Base-by-base conservation (phyloP, 345 rosid species). In the Gossypium australe region DNA sequence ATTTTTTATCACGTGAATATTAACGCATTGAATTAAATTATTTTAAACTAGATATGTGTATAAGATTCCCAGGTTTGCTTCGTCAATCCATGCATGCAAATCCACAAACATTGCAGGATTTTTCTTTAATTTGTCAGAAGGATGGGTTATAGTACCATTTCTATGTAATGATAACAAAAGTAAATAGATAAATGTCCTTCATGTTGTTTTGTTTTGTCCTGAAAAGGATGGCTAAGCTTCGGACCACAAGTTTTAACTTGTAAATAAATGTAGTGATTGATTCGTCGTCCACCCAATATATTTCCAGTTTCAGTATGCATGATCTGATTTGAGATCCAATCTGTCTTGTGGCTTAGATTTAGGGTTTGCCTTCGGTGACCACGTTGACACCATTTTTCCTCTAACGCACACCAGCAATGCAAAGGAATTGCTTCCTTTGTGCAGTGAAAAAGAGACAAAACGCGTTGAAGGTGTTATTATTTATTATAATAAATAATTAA, bases 51-150 rank as follows among this genome's bases (percentile, higher is more conserved):
- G 57, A 17, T 18, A 17, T 52, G 20, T 18, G 49, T 57, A 79
- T 77, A 77, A 34, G 79, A 79, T 77, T 77, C 79, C 11, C 16
- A 41, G 9, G 34, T 18, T 34, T 56, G 18, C 25, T 55, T 44
- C 18, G 72, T 64, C 49, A 9, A 9, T 2, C 71, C 10, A 9
- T 56, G 60, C 43, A 47, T 45, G 56, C 71, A 67, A 67, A 45
- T 47, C 11, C 38, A 67, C 55, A 67, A 67, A 45, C 0, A 0
- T 45, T 45, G 53, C 9, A 67, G 1, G 22, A 67, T 3, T 67
- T 67, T 9, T n/a, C 6, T 49, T 45, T 47, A 8, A 13, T 5
- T 16, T 52, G 57, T 9, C 38, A 17, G 41, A 67, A 20, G 1
- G 18, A 45, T 22, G 11, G 55, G 5, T 3, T 67, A 45, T 13